Percentiles rank a stretch among this genome's conserved stretches.
Conservation (phyloP, 1,284 basidiomycete species). For the Trametes versicolor region DNA sequence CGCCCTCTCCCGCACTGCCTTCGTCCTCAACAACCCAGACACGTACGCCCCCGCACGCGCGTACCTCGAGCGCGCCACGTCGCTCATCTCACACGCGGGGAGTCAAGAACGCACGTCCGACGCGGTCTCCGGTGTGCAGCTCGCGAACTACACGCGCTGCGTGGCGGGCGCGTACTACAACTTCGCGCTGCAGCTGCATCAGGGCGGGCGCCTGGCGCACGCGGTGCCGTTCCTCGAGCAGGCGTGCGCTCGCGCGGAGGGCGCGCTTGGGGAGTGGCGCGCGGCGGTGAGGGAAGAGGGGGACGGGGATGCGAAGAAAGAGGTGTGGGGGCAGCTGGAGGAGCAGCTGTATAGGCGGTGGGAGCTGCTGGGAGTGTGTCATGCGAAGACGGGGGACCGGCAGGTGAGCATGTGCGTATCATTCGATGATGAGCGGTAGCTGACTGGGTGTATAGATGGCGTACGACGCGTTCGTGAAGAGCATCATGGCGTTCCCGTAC, state of each 20-base stretch:
- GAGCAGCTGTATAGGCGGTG: constrained; percentile 75
- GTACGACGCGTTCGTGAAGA: constrained; percentile 63
- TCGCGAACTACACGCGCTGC: constrained; percentile 68
- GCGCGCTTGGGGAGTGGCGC: constrained; percentile 49
- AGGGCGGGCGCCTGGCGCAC: constrained; percentile 63
- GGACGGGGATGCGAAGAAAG: constrained; percentile 49
- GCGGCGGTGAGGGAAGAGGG: constrained; percentile 13
- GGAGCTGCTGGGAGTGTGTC: constrained; percentile 83
- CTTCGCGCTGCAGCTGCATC: constrained; percentile 70
- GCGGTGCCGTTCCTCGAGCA: constrained; percentile 73
- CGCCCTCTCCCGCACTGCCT: constrained; percentile 59
- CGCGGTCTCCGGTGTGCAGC: constrained; percentile 2
- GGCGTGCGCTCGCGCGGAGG: constrained; percentile 62
- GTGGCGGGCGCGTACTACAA: constrained; percentile 75
- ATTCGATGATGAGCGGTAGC: background rate
- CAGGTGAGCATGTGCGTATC: constrained; percentile 54
- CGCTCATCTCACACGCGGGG: constrained; percentile 2
- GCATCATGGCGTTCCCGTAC: constrained; percentile 65
- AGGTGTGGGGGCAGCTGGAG: constrained; percentile 66
- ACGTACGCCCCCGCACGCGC: constrained; percentile 60
- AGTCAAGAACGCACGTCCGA: background rate
- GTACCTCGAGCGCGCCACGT: constrained; percentile 56
- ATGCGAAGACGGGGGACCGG: constrained; percentile 76
- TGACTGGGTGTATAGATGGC: constrained; percentile 56
- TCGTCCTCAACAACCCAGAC: constrained; percentile 57